These are phyloP conservation scores for Ophiostoma sp. DNA, from an alignment of 2,329 filamentous ascomycete genomes.

Conservation along the genomic window DNA sequence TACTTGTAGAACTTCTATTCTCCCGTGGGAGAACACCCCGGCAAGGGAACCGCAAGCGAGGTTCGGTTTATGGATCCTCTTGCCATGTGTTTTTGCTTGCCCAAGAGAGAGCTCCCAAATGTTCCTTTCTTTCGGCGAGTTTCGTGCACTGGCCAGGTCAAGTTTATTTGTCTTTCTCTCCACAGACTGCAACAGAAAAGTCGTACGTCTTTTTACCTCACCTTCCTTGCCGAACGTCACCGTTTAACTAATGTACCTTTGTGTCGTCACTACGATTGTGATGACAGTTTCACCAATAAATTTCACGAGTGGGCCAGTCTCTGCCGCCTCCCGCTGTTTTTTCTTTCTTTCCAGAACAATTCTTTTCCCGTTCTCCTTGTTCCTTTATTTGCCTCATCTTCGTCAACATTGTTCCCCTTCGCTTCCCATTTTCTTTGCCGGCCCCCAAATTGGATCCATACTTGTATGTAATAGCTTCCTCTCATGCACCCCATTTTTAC, in stretches of 20 bases:
- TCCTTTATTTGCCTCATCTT: background rate
- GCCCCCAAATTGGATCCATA: constrained; percentile 13
- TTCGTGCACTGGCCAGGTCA: background rate
- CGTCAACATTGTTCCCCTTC: background rate
- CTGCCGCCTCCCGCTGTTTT: background rate
- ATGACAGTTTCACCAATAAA: background rate
- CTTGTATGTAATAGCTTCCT: constrained; percentile 19
- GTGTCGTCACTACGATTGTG: background rate
- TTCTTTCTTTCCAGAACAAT: background rate
- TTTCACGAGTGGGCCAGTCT: background rate
- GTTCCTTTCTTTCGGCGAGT: background rate
- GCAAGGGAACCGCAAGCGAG: constrained; percentile 11
- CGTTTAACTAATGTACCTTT: background rate
- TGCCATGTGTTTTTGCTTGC: constrained; percentile 12
- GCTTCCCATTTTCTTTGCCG: background rate
- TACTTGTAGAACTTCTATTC: background rate
- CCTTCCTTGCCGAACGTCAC: background rate
- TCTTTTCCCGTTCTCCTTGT: background rate
- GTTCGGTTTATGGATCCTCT: background rate
- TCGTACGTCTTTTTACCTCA: background rate
- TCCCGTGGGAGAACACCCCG: background rate
- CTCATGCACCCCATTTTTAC: background rate
- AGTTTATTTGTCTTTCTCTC: background rate
- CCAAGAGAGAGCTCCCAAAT: background rate
- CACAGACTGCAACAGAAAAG: background rate